Conservation (phyloP, 2,329 filamentous ascomycete species). For the Botrytis porri region DNA sequence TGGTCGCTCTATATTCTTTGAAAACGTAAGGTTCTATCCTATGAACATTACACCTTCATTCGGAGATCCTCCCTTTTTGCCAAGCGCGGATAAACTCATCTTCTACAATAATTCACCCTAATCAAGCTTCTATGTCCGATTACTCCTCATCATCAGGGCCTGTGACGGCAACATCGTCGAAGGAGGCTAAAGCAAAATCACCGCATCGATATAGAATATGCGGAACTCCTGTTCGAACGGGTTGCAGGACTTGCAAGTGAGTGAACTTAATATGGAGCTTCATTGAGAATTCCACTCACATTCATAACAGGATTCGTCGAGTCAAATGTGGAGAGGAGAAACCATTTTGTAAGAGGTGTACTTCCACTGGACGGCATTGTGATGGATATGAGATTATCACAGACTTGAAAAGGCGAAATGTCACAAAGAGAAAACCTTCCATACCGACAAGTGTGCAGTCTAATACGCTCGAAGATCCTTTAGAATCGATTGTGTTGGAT, state of each 20-base stretch:
- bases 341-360: slow-evolving; percentile 36
- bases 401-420: background rate
- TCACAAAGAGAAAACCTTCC: background rate
- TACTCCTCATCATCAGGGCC: background rate
- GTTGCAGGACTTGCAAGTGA: slow-evolving; percentile 37
- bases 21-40: background rate
- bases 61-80: background rate
- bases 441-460: background rate
- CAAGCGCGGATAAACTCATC: background rate
- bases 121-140: background rate
- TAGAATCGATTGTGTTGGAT: slow-evolving; percentile 29
- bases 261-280: background rate
- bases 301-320: slow-evolving; percentile 30
- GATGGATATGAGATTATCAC: slow-evolving; percentile 32
- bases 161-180: background rate
- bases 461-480: slow-evolving; percentile 23
- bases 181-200: slow-evolving; percentile 25
- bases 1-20: background rate
- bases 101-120: background rate
- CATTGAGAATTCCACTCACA: background rate
- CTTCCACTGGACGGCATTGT: slow-evolving; percentile 34
- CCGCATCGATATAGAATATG: slow-evolving; percentile 33
- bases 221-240: slow-evolving; percentile 34
- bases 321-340: slow-evolving; percentile 37
- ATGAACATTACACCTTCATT: background rate